These are phyloP conservation scores for Lactarius tabidus DNA, from an alignment of 768 basidiomycete genomes.

Conservation along the genomic window DNA sequence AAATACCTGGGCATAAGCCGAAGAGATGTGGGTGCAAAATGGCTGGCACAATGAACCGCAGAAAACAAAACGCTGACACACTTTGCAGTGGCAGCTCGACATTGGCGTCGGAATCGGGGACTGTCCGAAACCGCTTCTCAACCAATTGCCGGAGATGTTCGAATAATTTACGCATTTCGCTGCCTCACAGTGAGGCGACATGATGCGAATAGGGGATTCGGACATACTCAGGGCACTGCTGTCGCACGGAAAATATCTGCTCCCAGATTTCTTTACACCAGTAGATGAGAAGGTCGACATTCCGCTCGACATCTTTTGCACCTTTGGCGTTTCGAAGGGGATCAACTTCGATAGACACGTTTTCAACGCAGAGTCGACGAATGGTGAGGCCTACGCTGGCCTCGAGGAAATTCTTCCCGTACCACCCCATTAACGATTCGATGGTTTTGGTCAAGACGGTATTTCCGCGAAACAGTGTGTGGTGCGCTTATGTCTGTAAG, in stretches of 20 bases:
- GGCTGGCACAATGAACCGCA: constrained; percentile 86
- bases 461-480: constrained; percentile 70
- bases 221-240: constrained; percentile 71
- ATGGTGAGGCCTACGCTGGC: constrained; percentile 70
- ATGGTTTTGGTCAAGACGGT: constrained; percentile 55
- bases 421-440: constrained; percentile 76
- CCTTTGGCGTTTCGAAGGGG: constrained; percentile 61
- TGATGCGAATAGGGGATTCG: neutral
- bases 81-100: constrained; percentile 70
- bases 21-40: constrained; percentile 87
- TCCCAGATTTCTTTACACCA: constrained; percentile 84
- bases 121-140: constrained; percentile 54
- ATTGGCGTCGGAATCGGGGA: constrained; percentile 40
- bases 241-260: constrained; percentile 68
- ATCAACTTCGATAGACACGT: constrained; percentile 79
- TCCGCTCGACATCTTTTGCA: constrained; percentile 58
- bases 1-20: constrained; percentile 66
- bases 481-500: constrained; percentile 50
- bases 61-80: constrained; percentile 85
- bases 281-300: constrained; percentile 61
- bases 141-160: constrained; percentile 67
- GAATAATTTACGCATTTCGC: constrained; percentile 71
- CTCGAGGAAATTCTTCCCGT: constrained; percentile 77
- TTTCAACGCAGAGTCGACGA: constrained; percentile 65
- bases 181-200: constrained; percentile 31